A percentile compares a stretch with the other conserved stretches of the same genome.
Conservation (phyloP, 2,329 filamentous ascomycete species). For the Teratosphaeria viscida region DNA sequence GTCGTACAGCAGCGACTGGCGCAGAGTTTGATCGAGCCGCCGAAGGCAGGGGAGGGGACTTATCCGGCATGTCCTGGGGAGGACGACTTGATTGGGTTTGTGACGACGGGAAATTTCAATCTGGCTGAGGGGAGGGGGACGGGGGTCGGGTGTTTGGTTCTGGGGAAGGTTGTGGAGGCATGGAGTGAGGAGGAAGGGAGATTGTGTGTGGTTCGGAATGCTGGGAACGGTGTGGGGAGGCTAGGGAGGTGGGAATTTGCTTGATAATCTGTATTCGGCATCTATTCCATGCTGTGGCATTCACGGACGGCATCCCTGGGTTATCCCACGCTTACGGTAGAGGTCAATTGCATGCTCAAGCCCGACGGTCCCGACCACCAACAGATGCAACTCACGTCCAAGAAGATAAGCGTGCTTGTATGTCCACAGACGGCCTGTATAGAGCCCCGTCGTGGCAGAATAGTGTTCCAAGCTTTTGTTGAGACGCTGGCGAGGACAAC, state of each 20-base stretch:
- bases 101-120: constrained; percentile 77
- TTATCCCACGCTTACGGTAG: no score
- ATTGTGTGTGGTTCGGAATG: constrained; percentile 71
- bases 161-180: constrained; percentile 44
- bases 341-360: no score
- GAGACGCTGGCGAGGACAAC: constrained; percentile 5
- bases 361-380: no score
- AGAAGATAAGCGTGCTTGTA: background rate
- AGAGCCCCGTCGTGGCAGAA: background rate
- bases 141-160: constrained; percentile 61
- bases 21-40: constrained; percentile 35
- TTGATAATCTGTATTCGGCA: background rate
- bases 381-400: no score
- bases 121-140: constrained; percentile 64
- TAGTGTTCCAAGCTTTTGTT: no score
- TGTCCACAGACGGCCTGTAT: background rate
- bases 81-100: constrained; percentile 75
- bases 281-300: no score
- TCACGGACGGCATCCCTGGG: no score
- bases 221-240: constrained; percentile 68
- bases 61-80: constrained; percentile 63
- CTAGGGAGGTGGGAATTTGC: constrained; percentile 68
- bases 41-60: constrained; percentile 22
- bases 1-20: constrained; percentile 33
- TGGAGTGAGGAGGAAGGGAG: constrained; percentile 31